Conservation (phyloP, 169 alveolate genomes). For the Plasmodium vinckei region DNA sequence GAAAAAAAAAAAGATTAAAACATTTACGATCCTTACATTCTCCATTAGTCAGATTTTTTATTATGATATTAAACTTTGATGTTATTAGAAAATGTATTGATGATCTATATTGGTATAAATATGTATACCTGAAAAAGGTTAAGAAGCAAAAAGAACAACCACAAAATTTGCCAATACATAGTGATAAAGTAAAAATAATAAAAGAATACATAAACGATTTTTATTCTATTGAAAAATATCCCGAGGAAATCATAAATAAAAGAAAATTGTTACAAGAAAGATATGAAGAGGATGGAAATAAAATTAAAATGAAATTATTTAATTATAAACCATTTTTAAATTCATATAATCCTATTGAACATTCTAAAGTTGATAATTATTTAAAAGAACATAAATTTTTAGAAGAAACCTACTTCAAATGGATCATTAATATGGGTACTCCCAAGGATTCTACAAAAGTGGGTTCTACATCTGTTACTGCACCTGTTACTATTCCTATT, state of each 20-base stretch:
- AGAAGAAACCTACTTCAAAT: constrained; percentile 23
- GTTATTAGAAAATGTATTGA: constrained; percentile 46
- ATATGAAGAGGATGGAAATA: constrained; percentile 61
- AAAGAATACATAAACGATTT: constrained; percentile 35
- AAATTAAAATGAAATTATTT: constrained; percentile 22
- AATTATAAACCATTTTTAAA: constrained; percentile 21
- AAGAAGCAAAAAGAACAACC: background rate
- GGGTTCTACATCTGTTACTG: background rate
- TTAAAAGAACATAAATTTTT: constrained; percentile 20
- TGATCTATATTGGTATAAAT: constrained; percentile 62
- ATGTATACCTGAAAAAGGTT: constrained; percentile 18
- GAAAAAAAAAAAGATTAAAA: constrained; percentile 1
- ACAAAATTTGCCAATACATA: background rate
- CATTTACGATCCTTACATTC: constrained; percentile 67
- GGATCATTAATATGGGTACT: constrained; percentile 6
- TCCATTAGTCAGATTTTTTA: constrained; percentile 60
- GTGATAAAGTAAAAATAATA: background rate
- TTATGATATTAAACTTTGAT: constrained; percentile 67
- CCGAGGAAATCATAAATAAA: constrained; percentile 11
- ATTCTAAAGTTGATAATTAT: constrained; percentile 2
- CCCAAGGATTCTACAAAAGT: background rate
- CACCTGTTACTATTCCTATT: background rate
- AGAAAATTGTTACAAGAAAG: constrained; percentile 52
- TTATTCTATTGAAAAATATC: constrained; percentile 23
- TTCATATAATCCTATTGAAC: background rate